Base-by-base conservation (phyloP, 2,329 filamentous ascomycete species). In the Pseudogymnoascus sp. region DNA sequence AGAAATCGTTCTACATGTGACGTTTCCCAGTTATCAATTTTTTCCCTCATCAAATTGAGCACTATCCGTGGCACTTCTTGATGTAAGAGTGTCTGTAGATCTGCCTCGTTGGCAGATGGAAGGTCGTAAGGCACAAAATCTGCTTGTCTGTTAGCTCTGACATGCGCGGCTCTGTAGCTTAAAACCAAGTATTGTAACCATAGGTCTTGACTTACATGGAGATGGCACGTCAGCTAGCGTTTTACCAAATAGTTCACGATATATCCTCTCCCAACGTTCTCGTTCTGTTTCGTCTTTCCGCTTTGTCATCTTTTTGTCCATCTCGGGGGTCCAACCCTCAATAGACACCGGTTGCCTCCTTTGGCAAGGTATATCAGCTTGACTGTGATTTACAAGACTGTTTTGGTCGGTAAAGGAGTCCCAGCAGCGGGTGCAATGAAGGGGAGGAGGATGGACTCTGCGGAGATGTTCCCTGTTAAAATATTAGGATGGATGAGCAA, bases 51-150 rank as follows among this genome's bases (percentile, higher is more conserved):
- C 2, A 5, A 54, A 10, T 31, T 7, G 6, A 54, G n/a, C 13
- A 54, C 4, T 17, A 54, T 33, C 7, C n/a, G 44, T 54, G 44
- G 44, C 4, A 54, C 26, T 54, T 54, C 44, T 54, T 54, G 44
- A 10, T 17, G 44, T 8, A 54, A 17, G 26, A 33, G 44, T 11
- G 44, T 31, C 33, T 54, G n/a, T 7, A 54, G 15, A 31, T 17
- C 9, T 33, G 26, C 8, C 4, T 54, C 44, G n/a, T 11, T 54
- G 26, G 44, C 26, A 6, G 44, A 5, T 17, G n/a, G 2, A 54
- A 17, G 44, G n/a, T 54, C 26, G n/a, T 54, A 54, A 17, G 44
- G 44, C n/a, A 33, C 44, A 54, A 54, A 54, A 17, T 54, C 44
- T 54, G 26, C 11, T 33, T 11, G 9, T 11, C 8, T 33, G 33